Conservation (phyloP, 2,329 filamentous ascomycete species). For the Pseudopithomyces maydicus region DNA sequence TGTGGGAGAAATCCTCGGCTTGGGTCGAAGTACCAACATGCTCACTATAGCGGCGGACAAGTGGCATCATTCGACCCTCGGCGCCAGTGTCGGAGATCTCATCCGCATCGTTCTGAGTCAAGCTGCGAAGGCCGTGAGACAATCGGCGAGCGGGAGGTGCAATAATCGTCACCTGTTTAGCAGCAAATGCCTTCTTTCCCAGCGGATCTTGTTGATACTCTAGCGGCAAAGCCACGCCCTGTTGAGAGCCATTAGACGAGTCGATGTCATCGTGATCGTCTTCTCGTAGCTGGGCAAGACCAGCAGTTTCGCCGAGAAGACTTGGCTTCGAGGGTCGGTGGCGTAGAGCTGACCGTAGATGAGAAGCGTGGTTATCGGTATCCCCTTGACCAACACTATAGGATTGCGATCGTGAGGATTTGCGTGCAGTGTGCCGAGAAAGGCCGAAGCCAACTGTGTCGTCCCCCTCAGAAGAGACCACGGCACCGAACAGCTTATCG, state of each 20-base stretch:
- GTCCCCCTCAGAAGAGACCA: constrained; percentile 53
- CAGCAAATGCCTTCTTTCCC: constrained; percentile 31
- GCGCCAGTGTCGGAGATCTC: constrained; percentile 67
- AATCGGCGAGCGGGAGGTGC: constrained; percentile 36
- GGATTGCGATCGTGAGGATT: constrained; percentile 92
- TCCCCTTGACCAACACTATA: constrained; percentile 94
- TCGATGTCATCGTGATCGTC: constrained; percentile 68
- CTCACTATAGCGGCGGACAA: constrained; percentile 45
- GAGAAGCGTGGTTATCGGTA: constrained; percentile 50
- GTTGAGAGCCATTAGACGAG: constrained; percentile 61
- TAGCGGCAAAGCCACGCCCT: constrained; percentile 49
- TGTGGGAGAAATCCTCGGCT: constrained; percentile 29
- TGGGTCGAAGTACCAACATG: constrained; percentile 29
- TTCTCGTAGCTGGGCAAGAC: constrained; percentile 40
- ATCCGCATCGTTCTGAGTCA: constrained; percentile 72
- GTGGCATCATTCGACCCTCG: constrained; percentile 39
- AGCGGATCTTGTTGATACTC: constrained; percentile 35
- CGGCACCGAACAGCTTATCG: constrained; percentile 30
- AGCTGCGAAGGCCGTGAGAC: constrained; percentile 59
- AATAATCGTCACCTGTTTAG: constrained; percentile 43
- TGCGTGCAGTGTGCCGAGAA: constrained; percentile 70
- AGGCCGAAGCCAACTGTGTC: constrained; percentile 46
- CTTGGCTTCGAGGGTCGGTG: constrained; percentile 81
- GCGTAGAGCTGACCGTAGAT: constrained; percentile 61
- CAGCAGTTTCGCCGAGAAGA: constrained; percentile 66